Evolutionary conservation across 1,284 basidiomycete genomes (phyloP).

Genomic region (Heterobasidion annosum): DNA sequence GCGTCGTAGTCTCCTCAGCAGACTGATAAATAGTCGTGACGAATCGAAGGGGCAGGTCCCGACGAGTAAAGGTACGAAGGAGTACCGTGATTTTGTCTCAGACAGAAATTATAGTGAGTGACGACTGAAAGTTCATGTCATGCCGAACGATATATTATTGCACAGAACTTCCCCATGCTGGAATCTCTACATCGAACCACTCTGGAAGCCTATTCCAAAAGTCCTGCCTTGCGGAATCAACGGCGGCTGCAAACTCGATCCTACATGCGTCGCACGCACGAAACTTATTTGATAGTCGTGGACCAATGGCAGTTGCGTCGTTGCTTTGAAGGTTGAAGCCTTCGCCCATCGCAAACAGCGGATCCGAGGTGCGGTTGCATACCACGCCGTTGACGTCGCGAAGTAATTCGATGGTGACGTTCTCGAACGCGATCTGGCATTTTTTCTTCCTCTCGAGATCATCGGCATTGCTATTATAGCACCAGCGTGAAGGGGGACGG

Average conservation of each 20-base stretch:
- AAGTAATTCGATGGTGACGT: constrained; percentile 60
- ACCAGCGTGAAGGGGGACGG: constrained; percentile 37
- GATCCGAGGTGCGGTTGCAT: constrained; percentile 56
- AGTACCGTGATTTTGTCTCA: too few species aligned
- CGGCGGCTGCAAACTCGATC: constrained; percentile 45
- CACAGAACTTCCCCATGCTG: constrained; percentile 31
- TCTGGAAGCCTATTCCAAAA: constrained; percentile 54
- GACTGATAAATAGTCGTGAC: too few species aligned
- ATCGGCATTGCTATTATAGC: constrained; percentile 36
- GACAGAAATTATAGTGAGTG: too few species aligned
- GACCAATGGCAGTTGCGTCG: constrained; percentile 27
- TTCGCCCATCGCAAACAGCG: constrained; percentile 58
- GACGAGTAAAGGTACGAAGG: too few species aligned
- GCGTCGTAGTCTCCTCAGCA: too few species aligned
- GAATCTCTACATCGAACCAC: constrained; percentile 56
- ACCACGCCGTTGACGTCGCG: constrained; percentile 62
- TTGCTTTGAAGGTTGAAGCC: constrained; percentile 48
- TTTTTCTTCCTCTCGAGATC: constrained; percentile 37
- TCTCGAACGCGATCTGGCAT: constrained; percentile 63
- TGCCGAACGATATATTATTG: background rate
- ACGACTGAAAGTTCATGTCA: too few species aligned
- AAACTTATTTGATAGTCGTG: constrained; percentile 28
- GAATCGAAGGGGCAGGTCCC: too few species aligned
- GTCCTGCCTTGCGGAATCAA: constrained; percentile 47
- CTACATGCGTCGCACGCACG: constrained; percentile 61